Base-by-base conservation (phyloP, 495 filamentous ascomycete genomes). In the Clohesyomyces aquaticus region DNA sequence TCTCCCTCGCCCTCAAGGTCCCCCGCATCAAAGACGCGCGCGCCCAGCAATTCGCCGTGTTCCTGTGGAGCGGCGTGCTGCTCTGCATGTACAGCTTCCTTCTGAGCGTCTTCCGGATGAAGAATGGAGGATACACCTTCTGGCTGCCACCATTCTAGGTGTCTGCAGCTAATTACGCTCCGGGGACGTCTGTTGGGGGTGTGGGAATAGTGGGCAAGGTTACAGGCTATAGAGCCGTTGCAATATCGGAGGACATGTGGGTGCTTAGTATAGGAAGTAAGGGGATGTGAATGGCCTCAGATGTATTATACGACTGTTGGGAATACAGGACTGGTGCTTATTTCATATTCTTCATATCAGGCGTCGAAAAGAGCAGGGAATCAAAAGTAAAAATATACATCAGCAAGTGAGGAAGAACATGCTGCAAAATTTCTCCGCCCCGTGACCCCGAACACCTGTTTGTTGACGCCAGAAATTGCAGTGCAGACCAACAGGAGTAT, bases 71-170 rank as follows among this genome's bases (percentile, higher is more conserved):
- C 38, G 83, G 78, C 43, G 79, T 96, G 27, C 77, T 98, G 42
- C 82, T 96, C 58, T 77, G 87, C 32, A 87, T 90, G 78, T 98
- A 98, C 79, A 96, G 93, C 77, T 92, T 96, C 74, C 81, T 99
- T 41, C 81, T 99, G 60, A 96, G 88, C 75, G 81, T 96, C 65
- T 99, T 99, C 81, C 85, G 91, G 70, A 77, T 87, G 55, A 99
- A 99, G 83, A 99, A 97, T 70, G 88, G 87, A 28, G 91, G 92
- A 26, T 99, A 99, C 75, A 91, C 92, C 28, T 97, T 98, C 76
- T 91, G 85, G 67, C 80, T 99, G 54, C 94, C 95, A 4, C 94
- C 94, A 4, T 96, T 98, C 76, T 91, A 81, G 76, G 42, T n/a
- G n/a, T n/a, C n/a, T n/a, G n/a, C n/a, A 41, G n/a, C 43, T 38